These are phyloP conservation scores for Phaffomyces opuntiae DNA, from an alignment of 805 yeast genomes.

Conservation along the genomic window DNA sequence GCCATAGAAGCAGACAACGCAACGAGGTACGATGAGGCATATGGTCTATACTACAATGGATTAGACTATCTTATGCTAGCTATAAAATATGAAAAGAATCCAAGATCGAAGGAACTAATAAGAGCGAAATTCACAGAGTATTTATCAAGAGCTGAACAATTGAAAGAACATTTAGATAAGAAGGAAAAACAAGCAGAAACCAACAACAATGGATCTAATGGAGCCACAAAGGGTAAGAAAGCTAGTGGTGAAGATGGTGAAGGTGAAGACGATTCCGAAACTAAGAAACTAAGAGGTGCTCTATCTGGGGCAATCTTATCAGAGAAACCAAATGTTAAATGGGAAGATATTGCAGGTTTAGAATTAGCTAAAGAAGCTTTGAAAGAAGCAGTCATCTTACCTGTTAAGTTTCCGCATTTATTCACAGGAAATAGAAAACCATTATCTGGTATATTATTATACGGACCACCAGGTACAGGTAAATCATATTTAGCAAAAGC, in stretches of 20 bases:
- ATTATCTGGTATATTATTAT: slow-evolving; percentile 78
- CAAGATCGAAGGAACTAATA: slow-evolving; percentile 80
- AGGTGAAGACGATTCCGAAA: slow-evolving; percentile 71
- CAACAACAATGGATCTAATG: slow-evolving; percentile 31
- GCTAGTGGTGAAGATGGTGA: slow-evolving; percentile 45
- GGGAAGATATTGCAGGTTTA: slow-evolving; percentile 96
- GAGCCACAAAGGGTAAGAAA: slow-evolving; percentile 42
- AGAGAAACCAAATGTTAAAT: slow-evolving; percentile 85
- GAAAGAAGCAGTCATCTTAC: slow-evolving; percentile 94
- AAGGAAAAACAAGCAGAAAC: slow-evolving; percentile 34
- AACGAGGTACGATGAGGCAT: slow-evolving; percentile 88
- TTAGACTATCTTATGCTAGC: slow-evolving; percentile 94
- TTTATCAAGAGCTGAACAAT: slow-evolving; percentile 85
- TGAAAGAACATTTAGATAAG: slow-evolving; percentile 82
- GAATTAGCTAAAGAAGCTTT: slow-evolving; percentile 94
- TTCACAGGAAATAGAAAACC: slow-evolving; percentile 95
- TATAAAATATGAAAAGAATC: slow-evolving; percentile 88
- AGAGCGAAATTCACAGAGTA: slow-evolving; percentile 88
- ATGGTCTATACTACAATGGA: slow-evolving; percentile 86
- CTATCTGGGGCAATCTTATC: slow-evolving; percentile 85
- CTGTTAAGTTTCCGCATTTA: slow-evolving; percentile 92
- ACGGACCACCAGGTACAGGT: slow-evolving; percentile 98
- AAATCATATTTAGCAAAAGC: slow-evolving; percentile 96
- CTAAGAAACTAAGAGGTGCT: slow-evolving; percentile 85
- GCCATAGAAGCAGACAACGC: slow-evolving; percentile 94